phyloP scores from a whole-genome alignment of 129 eudicot genomes.

The Flaveria bidentis region DNA sequence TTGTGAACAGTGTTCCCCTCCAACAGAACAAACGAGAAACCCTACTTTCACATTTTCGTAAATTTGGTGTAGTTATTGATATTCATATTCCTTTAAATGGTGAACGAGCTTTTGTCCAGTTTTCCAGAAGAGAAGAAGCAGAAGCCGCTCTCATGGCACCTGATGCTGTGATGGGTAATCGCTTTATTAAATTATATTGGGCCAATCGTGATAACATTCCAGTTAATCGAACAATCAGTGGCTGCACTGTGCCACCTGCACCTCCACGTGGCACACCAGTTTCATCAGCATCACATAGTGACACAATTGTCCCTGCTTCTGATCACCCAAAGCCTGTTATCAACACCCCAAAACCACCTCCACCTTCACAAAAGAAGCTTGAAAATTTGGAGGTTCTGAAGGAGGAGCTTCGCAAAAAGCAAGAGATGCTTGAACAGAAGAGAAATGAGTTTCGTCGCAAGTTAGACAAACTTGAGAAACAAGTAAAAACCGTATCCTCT shows the following conservation, averaged over 20 bases:
- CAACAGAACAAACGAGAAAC: conserved; percentile 73
- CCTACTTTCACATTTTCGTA: conserved; percentile 81
- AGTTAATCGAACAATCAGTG: conserved; percentile 49
- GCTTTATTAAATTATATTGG: conserved; percentile 92
- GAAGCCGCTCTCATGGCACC: conserved; percentile 87
- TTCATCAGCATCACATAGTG: conserved; percentile 41
- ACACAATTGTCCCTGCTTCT: conserved; percentile 36
- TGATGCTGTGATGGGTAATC: conserved; percentile 97
- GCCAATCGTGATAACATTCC: conserved; percentile 85
- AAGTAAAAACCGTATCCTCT: conserved; percentile 42
- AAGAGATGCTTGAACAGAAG: conserved; percentile 89
- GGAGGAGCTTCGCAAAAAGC: conserved; percentile 92
- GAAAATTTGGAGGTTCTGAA: conserved; percentile 81
- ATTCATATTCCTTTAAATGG: conserved; percentile 61
- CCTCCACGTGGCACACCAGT: conserved; percentile 37
- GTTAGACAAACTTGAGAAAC: conserved; percentile 78
- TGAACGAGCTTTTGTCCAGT: conserved; percentile 95
- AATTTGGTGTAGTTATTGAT: conserved; percentile 87
- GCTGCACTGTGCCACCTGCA: conserved; percentile 36
- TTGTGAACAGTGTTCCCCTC: conserved; percentile 75
- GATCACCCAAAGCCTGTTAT: conserved; percentile 52
- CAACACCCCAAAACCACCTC: conserved; percentile 54
- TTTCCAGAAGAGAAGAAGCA: conserved; percentile 92
- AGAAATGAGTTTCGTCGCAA: conserved; percentile 67
- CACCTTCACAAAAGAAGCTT: conserved; percentile 68